Conservation (phyloP, 179 eudicot species). For the Actinidia polygama region DNA sequence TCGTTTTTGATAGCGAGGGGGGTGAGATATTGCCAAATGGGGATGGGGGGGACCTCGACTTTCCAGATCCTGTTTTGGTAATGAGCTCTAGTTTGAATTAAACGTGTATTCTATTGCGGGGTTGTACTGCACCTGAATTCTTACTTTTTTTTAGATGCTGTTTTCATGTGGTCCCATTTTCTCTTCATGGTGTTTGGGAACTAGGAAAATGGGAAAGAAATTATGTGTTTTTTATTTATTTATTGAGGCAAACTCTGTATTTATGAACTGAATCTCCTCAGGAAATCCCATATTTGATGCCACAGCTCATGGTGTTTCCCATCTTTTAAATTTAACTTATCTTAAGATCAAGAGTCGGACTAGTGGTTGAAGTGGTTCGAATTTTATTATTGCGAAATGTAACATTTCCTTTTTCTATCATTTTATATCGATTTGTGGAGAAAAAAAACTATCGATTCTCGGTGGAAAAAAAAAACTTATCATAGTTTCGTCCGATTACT, state of each 20-base stretch:
- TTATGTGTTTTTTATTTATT: neutral
- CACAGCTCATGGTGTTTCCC: no score
- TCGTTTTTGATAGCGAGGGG: neutral
- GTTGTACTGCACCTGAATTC: constrained; percentile 17
- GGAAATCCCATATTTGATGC: constrained; percentile 8
- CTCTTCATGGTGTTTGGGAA: constrained; percentile 10
- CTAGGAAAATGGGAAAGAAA: constrained; percentile 11
- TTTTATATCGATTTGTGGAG: no score
- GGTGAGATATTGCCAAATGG: constrained; percentile 22
- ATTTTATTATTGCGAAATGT: no score
- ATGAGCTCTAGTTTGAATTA: constrained; percentile 12
- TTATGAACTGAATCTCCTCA: neutral
- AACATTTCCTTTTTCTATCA: no score
- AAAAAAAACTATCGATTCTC: no score
- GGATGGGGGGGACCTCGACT: constrained; percentile 22
- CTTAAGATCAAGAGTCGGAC: no score
- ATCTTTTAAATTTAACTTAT: no score
- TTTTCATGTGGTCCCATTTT: constrained; percentile 26
- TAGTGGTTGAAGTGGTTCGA: no score
- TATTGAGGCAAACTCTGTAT: neutral
- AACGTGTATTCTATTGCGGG: constrained; percentile 12
- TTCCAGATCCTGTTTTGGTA: constrained; percentile 26
- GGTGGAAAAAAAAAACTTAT: no score
- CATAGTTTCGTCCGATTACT: no score
- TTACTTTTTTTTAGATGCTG: neutral